Conservation (phyloP, 352 stramenopile species). For the Phytophthora ramorum region DNA sequence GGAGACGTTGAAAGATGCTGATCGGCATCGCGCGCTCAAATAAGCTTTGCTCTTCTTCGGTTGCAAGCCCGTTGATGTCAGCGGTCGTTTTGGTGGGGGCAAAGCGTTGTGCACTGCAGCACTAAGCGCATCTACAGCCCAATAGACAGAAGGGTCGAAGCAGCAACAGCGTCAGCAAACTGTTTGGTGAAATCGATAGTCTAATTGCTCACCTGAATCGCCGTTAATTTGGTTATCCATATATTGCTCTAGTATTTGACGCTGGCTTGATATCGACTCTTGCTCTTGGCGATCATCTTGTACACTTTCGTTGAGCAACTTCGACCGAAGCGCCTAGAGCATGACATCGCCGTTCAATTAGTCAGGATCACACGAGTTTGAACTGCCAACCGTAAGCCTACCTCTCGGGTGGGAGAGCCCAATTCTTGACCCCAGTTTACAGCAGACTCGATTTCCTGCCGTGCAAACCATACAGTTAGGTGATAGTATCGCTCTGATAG, state of each 20-base stretch:
- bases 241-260: constrained; percentile 5
- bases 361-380: not conserved
- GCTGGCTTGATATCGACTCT: not conserved
- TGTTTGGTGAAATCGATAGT: not conserved
- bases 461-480: not conserved
- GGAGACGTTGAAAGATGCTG: constrained; percentile 13
- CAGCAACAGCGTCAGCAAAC: constrained; percentile 1
- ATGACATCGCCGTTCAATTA: not conserved
- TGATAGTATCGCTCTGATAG: not conserved
- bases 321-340: constrained; percentile 20
- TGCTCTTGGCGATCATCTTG: constrained; percentile 11
- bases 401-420: constrained; percentile 2
- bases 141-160: not conserved
- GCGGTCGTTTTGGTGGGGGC: constrained; percentile 24
- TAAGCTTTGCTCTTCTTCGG: constrained; percentile 25
- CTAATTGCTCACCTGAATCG: constrained; percentile 11
- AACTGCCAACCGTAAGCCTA: not conserved
- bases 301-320: constrained; percentile 6
- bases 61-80: constrained; percentile 18
- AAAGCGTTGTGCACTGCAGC: constrained; percentile 29
- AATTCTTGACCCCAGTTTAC: constrained; percentile 21
- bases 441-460: constrained; percentile 36
- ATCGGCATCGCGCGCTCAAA: constrained; percentile 18
- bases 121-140: constrained; percentile 3
- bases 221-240: constrained; percentile 18